A percentile compares a stretch with the other conserved stretches of the same genome.
phyloP scores from a whole-genome alignment of 2,329 filamentous ascomycete species.

The Pseudogymnoascus sp. region DNA sequence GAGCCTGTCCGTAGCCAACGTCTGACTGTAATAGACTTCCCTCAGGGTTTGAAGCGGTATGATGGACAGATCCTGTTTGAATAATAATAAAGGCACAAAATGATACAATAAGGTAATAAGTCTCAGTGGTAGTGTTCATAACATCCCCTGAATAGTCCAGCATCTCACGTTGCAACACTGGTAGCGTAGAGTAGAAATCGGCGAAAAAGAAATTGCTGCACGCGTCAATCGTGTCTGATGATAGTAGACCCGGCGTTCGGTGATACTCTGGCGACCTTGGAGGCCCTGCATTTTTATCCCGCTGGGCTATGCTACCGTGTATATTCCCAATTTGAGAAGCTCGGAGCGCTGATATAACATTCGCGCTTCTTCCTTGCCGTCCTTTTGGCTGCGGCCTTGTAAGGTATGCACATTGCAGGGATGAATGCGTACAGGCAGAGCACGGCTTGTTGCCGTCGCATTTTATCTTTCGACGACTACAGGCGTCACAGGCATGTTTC shows the following conservation, averaged over 20 bases:
- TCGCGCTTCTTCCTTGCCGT: background rate
- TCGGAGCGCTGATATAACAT: background rate
- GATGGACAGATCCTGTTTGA: slow-evolving; percentile 1
- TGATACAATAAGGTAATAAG: slow-evolving; percentile 10
- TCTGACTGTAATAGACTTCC: slow-evolving; percentile 1
- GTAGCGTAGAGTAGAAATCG: background rate
- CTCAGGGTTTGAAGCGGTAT: background rate
- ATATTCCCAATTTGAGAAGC: slow-evolving; percentile 10
- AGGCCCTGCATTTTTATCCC: background rate
- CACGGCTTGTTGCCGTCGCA: slow-evolving; percentile 13
- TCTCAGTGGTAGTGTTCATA: slow-evolving; percentile 6
- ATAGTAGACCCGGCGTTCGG: background rate
- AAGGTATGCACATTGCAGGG: slow-evolving; percentile 8
- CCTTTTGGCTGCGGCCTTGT: background rate
- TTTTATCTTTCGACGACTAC: slow-evolving; percentile 13
- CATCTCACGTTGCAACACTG: slow-evolving; percentile 2
- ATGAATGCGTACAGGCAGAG: slow-evolving; percentile 7
- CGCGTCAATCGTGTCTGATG: background rate
- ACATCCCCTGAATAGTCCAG: background rate
- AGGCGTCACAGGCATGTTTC: slow-evolving; percentile 13
- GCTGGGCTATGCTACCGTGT: background rate
- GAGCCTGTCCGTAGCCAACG: background rate
- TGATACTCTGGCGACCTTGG: background rate
- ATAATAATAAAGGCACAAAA: slow-evolving; percentile 9
- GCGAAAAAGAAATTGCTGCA: background rate